Conservation (phyloP, 2,329 filamentous ascomycete species). For the Paramyrothecium sp. region DNA sequence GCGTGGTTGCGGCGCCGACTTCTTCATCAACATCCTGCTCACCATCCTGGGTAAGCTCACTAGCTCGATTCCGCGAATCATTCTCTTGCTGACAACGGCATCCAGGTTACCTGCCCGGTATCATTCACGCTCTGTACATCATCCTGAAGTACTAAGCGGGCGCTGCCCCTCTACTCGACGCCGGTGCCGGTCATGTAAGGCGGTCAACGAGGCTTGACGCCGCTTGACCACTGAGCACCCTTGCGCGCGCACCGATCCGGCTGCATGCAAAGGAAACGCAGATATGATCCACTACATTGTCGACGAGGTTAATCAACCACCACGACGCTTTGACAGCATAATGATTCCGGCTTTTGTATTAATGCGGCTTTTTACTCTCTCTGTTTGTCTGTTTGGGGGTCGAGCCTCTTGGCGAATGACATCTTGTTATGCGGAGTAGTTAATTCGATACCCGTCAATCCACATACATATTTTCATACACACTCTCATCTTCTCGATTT, state of each 20-base stretch:
- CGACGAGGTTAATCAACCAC: not conserved
- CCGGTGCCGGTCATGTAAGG: not conserved
- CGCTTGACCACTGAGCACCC: not conserved
- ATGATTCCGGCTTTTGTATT: not conserved
- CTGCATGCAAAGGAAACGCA: not conserved
- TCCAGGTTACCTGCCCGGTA: conserved; percentile 67
- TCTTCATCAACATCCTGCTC: conserved; percentile 90
- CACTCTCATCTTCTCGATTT: not conserved
- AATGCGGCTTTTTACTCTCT: not conserved
- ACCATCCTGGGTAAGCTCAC: conserved; percentile 62
- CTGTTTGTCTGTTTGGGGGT: not conserved
- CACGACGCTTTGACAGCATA: conserved; percentile 1
- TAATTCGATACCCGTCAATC: conserved; percentile 18
- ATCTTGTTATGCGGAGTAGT: conserved; percentile 6
- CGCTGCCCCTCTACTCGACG: not conserved
- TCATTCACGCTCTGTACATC: conserved; percentile 93
- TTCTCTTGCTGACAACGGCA: conserved; percentile 10
- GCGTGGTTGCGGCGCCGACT: conserved; percentile 81
- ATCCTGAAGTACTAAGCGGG: conserved; percentile 77
- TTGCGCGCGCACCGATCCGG: not conserved
- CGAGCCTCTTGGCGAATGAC: not conserved
- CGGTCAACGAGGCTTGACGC: not conserved
- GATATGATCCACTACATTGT: not conserved
- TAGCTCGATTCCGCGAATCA: not conserved
- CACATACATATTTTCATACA: conserved; percentile 7